Base-by-base conservation (phyloP, 2,329 filamentous ascomycete species). In the Mariannaea sp. region DNA sequence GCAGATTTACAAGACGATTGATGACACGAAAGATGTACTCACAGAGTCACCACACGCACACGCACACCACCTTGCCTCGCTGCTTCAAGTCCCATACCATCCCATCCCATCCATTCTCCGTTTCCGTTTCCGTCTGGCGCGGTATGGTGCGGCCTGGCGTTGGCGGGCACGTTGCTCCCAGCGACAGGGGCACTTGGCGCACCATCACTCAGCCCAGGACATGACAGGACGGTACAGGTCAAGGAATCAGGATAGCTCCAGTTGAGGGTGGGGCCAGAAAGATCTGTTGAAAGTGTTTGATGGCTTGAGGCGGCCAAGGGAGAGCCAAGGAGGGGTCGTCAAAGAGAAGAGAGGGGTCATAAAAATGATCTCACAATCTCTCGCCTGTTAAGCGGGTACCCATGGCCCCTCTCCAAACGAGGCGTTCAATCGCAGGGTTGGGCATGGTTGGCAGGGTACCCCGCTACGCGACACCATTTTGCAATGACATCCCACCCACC, bases 181-280 rank as follows among this genome's bases (percentile, higher is more conserved):
- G 27, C 36, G 27, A 33, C 27, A 41, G 22, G 27, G 20, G n/a
- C n/a, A n/a, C n/a, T n/a, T n/a, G n/a, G n/a, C n/a, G n/a, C n/a
- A n/a, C n/a, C 26, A 36, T 41, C 33, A 32, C n/a, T n/a, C 29
- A 36, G 19, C 29, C n/a, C 30, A 48, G 38, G 27, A 38, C 20
- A 50, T 42, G 47, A 50, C 36, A 36, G 47, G 38, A 42, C 22
- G 39, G 39, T 38, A 50, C 47, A 26, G 35, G 40, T 38, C 40
- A 38, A 38, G 35, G 35, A 38, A 38, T 38, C 35, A 44, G 33
- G 42, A 53, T 57, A 36, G 41, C 53, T 52, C 48, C 26, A 41
- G 48, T 55, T 49, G 53, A 19, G 57, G 57, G 62, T 66, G 64
- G 64, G 64, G 64, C 52, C n/a, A n/a, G n/a, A n/a, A 58, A 22